Conservation (phyloP, 2,329 filamentous ascomycete species). For the Penicillium expansum region DNA sequence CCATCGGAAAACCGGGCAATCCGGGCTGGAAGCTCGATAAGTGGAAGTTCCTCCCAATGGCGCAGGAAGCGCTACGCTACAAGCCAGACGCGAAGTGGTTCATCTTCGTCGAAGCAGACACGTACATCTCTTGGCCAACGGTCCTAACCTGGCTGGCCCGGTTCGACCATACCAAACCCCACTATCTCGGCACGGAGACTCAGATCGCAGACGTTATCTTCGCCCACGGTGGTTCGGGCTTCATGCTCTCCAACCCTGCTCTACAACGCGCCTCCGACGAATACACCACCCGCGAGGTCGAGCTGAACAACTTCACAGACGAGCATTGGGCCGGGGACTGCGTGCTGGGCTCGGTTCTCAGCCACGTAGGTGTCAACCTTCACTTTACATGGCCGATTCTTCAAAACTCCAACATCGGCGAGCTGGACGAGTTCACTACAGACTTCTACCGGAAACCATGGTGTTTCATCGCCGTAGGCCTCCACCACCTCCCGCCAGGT, state of each 20-base stretch:
- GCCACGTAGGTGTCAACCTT: conserved; percentile 47
- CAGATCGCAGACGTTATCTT: conserved; percentile 52
- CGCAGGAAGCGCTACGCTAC: conserved; percentile 48
- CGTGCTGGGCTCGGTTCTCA: conserved; percentile 49
- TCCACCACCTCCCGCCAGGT: conserved; percentile 48
- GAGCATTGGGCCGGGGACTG: conserved; percentile 52
- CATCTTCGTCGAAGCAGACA: conserved; percentile 60
- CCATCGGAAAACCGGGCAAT: conserved; percentile 46
- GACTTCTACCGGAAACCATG: conserved; percentile 45
- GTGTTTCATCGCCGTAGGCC: conserved; percentile 51
- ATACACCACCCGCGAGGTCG: conserved; percentile 41
- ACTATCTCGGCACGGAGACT: conserved; percentile 56
- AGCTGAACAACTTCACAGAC: conserved; percentile 48
- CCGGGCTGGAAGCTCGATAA: conserved; percentile 55
- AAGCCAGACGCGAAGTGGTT: conserved; percentile 56
- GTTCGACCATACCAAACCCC: conserved; percentile 48
- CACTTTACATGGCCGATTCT: conserved; percentile 50
- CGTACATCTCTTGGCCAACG: conserved; percentile 55
- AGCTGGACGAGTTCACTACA: conserved; percentile 44
- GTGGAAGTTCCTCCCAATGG: conserved; percentile 58
- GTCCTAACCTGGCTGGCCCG: conserved; percentile 53
- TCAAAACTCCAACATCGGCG: conserved; percentile 43
- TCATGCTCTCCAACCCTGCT: conserved; percentile 52
- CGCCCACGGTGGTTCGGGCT: conserved; percentile 54
- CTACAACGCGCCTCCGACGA: conserved; percentile 46